Conservation (phyloP, 2,329 filamentous ascomycete species). For the Colletotrichum orchidophilum region DNA sequence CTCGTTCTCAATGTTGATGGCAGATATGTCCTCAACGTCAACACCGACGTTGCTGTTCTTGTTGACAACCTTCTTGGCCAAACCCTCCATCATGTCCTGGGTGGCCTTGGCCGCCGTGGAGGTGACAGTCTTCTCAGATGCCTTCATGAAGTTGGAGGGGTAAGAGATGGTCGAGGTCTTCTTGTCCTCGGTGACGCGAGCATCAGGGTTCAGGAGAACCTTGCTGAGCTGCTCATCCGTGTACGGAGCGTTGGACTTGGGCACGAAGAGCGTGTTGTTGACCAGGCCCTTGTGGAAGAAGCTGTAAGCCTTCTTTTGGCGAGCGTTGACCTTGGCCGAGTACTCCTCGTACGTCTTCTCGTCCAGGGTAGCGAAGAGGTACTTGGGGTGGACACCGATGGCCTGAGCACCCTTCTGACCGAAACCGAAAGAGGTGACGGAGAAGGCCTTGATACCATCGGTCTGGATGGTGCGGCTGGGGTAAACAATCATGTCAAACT, state of each 20-base stretch:
- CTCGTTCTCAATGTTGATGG: constrained; percentile 92
- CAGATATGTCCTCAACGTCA: constrained; percentile 88
- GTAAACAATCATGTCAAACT: constrained; percentile 98
- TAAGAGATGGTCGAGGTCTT: constrained; percentile 84
- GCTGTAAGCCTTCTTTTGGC: constrained; percentile 98
- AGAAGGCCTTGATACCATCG: constrained; percentile 98
- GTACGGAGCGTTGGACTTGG: constrained; percentile 92
- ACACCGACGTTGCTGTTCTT: constrained; percentile 86
- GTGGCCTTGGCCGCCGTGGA: constrained; percentile 68
- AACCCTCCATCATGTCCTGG: constrained; percentile 78
- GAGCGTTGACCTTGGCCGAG: constrained; percentile 85
- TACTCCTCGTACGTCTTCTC: constrained; percentile 84
- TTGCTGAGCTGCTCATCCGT: constrained; percentile 85
- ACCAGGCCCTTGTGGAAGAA: constrained; percentile 99
- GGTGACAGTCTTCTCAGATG: constrained; percentile 63
- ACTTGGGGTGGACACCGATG: constrained; percentile 96
- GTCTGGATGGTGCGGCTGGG: constrained; percentile 96
- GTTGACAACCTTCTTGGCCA: constrained; percentile 71
- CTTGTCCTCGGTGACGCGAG: constrained; percentile 85
- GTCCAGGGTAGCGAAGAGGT: constrained; percentile 94
- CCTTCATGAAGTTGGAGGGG: constrained; percentile 74
- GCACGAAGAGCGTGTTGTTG: constrained; percentile 97
- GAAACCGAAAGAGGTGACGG: constrained; percentile 98
- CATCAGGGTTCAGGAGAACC: constrained; percentile 93
- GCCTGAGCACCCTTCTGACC: constrained; percentile 98